Evolutionary conservation across 2,329 filamentous ascomycete genomes (phyloP).

Genomic region (Beauveria sp.): DNA sequence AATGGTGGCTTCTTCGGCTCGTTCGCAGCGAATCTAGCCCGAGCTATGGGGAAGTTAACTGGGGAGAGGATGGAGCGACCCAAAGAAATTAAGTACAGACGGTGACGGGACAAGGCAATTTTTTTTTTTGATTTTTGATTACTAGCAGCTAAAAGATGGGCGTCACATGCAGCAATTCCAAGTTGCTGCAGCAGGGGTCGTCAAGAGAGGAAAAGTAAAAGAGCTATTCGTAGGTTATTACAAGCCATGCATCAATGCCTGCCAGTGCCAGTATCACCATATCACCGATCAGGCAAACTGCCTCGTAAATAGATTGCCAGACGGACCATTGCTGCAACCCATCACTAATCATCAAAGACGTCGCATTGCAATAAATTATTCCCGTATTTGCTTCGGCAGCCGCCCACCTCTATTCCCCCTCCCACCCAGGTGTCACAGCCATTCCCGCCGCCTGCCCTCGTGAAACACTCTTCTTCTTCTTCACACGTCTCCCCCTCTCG

Average conservation of each 20-base stretch:
- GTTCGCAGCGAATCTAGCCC: not conserved
- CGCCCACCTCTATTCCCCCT: constrained; percentile 5
- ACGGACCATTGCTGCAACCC: not conserved
- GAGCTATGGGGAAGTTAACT: not conserved
- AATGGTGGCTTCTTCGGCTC: no score
- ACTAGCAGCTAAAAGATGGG: no score
- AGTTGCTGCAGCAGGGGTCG: no score
- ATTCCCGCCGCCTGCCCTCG: constrained; percentile 1
- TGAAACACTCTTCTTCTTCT: not conserved
- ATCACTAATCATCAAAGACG: not conserved
- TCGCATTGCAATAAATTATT: not conserved
- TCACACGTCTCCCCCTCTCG: not conserved
- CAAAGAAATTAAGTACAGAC: not conserved
- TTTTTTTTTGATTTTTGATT: no score
- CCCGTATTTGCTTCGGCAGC: not conserved
- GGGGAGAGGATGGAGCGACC: not conserved
- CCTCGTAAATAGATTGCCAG: not conserved
- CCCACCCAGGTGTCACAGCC: not conserved
- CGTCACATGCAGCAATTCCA: no score
- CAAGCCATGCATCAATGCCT: no score
- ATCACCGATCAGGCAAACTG: no score
- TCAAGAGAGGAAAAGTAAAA: no score
- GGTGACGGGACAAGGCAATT: not conserved
- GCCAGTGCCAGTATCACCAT: no score
- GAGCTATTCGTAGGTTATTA: no score